Conservation (phyloP, 1,284 basidiomycete genomes). For the Volvariella volvacea region DNA sequence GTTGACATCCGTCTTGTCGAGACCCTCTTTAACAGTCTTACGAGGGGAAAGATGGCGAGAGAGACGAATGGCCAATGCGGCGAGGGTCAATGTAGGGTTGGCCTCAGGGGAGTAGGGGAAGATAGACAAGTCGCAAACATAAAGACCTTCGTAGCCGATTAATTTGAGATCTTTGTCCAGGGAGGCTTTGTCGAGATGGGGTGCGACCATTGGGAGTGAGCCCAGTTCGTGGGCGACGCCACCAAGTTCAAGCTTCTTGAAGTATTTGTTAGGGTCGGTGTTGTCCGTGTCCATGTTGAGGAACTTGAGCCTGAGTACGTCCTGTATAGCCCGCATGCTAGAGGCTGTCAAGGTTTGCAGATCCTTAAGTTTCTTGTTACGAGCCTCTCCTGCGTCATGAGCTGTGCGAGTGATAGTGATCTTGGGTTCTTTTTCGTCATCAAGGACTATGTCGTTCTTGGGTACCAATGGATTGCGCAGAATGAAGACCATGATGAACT, state of each 20-base stretch:
- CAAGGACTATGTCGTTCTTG: conserved; percentile 8
- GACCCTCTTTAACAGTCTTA: too few relatives aligned
- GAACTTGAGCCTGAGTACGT: too few relatives aligned
- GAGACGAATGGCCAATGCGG: conserved; percentile 11
- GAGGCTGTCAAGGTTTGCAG: too few relatives aligned
- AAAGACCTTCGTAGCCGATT: conserved; percentile 2
- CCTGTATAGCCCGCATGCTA: too few relatives aligned
- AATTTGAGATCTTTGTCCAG: conserved; percentile 4
- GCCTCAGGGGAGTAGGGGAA: conserved; percentile 12
- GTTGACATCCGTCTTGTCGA: too few relatives aligned
- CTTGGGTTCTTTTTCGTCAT: too few relatives aligned
- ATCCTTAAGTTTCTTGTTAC: too few relatives aligned
- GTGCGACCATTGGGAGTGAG: conserved; percentile 8
- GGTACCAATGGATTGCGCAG: conserved; percentile 2
- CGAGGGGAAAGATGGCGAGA: conserved; percentile 1
- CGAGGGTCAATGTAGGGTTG: conserved; percentile 11
- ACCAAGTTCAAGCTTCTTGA: conserved; percentile 8
- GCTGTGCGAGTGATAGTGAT: too few relatives aligned
- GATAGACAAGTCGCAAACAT: conserved; percentile 11
- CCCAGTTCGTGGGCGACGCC: conserved; percentile 13
- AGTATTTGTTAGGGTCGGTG: conserved; percentile 2
- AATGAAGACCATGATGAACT: conserved; percentile 10
- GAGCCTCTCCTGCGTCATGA: too few relatives aligned
- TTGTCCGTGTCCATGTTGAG: too few relatives aligned
- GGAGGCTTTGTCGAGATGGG: neutral